A percentile compares a stretch with the other conserved stretches of the same genome.
These are phyloP conservation scores for Arabidopsis lyrata DNA, from an alignment of 441 rosid genomes.

Conservation along the genomic window DNA sequence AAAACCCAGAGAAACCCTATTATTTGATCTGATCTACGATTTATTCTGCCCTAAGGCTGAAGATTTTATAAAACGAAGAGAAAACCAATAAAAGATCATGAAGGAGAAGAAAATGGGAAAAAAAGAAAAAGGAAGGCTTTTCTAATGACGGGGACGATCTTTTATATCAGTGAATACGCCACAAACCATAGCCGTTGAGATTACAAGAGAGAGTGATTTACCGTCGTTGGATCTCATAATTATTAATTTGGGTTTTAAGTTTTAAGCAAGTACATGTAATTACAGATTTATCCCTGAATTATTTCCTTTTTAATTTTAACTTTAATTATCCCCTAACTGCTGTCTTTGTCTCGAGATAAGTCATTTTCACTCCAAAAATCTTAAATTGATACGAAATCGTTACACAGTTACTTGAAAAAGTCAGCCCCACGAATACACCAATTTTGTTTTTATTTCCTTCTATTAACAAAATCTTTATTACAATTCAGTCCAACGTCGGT, in stretches of 20 bases:
- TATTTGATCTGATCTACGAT: conserved; percentile 28
- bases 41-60: conserved; percentile 24
- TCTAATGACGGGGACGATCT: conserved; percentile 28
- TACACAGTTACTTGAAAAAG: conserved; percentile 37
- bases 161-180: conserved; percentile 24
- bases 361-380: conserved; percentile 34
- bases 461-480: background rate
- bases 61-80: conserved; percentile 38
- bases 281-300: conserved; percentile 47
- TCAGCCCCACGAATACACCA: conserved; percentile 40
- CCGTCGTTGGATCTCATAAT: conserved; percentile 43
- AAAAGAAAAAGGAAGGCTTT: conserved; percentile 2
- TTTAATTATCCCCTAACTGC: conserved; percentile 39
- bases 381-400: conserved; percentile 38
- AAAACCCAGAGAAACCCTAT: conserved; percentile 24
- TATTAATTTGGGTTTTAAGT: conserved; percentile 17
- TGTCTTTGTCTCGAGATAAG: conserved; percentile 38
- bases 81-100: conserved; percentile 10
- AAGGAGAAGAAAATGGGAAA: conserved; percentile 3
- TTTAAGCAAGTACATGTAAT: conserved; percentile 38
- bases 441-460: conserved; percentile 8
- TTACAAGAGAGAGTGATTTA: background rate
- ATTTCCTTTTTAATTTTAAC: conserved; percentile 2
- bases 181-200: conserved; percentile 38
- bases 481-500: background rate